phyloP scores from a whole-genome alignment of 2,329 filamentous ascomycete species.

The Diaporthe destruens region DNA sequence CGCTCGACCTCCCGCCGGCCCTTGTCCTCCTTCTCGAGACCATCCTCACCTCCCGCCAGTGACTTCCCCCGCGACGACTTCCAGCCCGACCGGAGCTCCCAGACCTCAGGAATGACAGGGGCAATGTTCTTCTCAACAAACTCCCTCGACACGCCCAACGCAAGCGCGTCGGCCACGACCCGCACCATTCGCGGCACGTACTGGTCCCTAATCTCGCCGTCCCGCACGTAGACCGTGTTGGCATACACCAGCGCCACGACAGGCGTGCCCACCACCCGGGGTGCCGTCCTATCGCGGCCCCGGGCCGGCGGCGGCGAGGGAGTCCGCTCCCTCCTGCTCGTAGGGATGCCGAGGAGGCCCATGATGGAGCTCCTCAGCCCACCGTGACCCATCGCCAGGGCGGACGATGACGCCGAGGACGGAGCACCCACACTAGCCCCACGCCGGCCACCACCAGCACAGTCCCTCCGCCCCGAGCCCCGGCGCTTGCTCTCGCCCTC shows the following conservation, averaged over 20 bases:
- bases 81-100: neutral
- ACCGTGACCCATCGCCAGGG: neutral
- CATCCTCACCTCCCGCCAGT: neutral
- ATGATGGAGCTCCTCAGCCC: constrained; percentile 7
- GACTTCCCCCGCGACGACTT: neutral
- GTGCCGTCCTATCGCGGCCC: neutral
- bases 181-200: constrained; percentile 8
- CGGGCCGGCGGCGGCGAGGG: neutral
- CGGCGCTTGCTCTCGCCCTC: neutral
- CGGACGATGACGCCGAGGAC: neutral
- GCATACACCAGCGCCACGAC: neutral
- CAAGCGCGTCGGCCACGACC: neutral
- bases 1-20: neutral
- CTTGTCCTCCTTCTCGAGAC: neutral
- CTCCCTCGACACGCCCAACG: neutral
- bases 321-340: neutral
- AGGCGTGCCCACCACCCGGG: neutral
- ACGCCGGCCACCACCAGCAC: neutral
- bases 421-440: neutral
- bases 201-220: neutral
- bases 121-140: neutral
- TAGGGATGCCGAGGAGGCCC: neutral
- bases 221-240: neutral
- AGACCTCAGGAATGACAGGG: neutral
- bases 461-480: neutral